Evolutionary conservation across 2,329 filamentous ascomycete species (phyloP).

Genomic region (Fusarium sp.): DNA sequence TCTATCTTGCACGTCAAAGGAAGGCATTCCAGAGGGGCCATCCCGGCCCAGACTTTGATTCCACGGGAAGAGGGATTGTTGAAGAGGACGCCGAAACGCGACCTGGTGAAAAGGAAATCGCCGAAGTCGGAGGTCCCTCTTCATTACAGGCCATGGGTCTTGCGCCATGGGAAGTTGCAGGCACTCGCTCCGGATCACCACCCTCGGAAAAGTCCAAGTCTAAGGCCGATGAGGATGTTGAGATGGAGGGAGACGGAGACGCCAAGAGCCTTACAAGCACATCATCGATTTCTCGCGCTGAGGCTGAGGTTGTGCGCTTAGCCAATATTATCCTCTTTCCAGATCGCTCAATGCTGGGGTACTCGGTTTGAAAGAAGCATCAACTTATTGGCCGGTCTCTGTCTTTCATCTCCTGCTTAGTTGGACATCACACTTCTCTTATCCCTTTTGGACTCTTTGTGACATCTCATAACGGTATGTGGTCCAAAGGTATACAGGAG

Average conservation of each 20-base stretch:
- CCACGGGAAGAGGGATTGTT: conserved; percentile 58
- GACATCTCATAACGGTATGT: neutral
- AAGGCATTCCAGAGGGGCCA: conserved; percentile 67
- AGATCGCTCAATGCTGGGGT: conserved; percentile 54
- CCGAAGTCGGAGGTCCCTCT: conserved; percentile 60
- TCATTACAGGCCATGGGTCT: conserved; percentile 69
- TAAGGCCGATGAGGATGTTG: conserved; percentile 44
- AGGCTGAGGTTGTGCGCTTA: conserved; percentile 63
- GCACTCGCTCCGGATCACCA: conserved; percentile 45
- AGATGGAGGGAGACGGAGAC: conserved; percentile 41
- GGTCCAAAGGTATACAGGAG: neutral
- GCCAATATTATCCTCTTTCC: conserved; percentile 68
- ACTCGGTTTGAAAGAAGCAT: conserved; percentile 38
- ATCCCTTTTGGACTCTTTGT: neutral
- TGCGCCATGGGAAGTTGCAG: conserved; percentile 58
- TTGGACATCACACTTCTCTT: neutral
- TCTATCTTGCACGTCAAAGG: conserved; percentile 66
- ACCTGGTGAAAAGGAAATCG: conserved; percentile 62
- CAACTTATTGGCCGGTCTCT: neutral
- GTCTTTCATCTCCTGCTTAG: neutral
- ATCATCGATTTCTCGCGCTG: conserved; percentile 51
- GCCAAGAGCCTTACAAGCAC: conserved; percentile 42
- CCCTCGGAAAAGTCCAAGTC: conserved; percentile 34
- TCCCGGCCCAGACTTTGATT: conserved; percentile 66
- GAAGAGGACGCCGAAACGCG: conserved; percentile 62